phyloP scores from a whole-genome alignment of 2,329 filamentous ascomycete species.

The Emmonsiellopsis sp. region DNA sequence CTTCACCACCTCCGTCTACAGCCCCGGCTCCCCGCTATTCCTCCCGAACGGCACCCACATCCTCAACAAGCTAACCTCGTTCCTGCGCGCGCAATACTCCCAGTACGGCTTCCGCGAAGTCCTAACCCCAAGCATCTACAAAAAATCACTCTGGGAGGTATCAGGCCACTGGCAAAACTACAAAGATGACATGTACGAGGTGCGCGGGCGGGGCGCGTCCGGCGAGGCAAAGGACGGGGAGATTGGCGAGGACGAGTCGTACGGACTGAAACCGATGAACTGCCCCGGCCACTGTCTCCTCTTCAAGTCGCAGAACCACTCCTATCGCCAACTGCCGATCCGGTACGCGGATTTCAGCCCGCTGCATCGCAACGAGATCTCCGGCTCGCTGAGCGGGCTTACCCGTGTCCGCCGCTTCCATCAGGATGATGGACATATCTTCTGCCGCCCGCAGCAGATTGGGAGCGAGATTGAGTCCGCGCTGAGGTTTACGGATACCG shows the following conservation, averaged over 20 bases:
- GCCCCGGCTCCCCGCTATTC: conserved; percentile 77
- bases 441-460: conserved; percentile 70
- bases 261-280: conserved; percentile 87
- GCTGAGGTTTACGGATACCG: conserved; percentile 62
- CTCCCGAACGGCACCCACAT: conserved; percentile 71
- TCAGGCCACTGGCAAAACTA: conserved; percentile 87
- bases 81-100: conserved; percentile 73
- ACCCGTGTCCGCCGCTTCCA: conserved; percentile 80
- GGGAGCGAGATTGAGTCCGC: conserved; percentile 63
- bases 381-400: conserved; percentile 68
- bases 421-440: conserved; percentile 87
- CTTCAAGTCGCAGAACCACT: conserved; percentile 63
- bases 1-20: conserved; percentile 69
- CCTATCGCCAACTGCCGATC: conserved; percentile 71
- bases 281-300: conserved; percentile 82
- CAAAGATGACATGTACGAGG: conserved; percentile 84
- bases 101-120: conserved; percentile 82
- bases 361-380: conserved; percentile 78
- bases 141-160: conserved; percentile 74
- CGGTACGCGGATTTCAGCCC: conserved; percentile 82
- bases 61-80: conserved; percentile 74
- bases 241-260: conserved; percentile 56
- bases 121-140: conserved; percentile 84
- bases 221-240: conserved; percentile 36
- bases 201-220: conserved; percentile 45